These are phyloP conservation scores for Pseudogymnoascus sp. DNA, from an alignment of 2,329 filamentous ascomycete genomes.

Conservation along the genomic window DNA sequence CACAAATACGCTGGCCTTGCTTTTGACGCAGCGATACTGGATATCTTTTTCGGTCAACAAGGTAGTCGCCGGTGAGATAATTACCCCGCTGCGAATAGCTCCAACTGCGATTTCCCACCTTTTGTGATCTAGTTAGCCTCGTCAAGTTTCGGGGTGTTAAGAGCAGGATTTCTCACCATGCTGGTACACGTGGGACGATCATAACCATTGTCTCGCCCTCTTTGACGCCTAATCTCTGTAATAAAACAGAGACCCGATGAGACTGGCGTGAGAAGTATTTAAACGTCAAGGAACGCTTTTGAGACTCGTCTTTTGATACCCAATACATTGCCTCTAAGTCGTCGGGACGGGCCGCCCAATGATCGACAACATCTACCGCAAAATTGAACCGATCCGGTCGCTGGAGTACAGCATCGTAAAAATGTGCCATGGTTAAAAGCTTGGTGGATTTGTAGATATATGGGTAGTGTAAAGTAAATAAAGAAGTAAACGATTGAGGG, in stretches of 20 bases:
- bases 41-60: constrained; percentile 34
- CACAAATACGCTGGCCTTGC: constrained; percentile 31
- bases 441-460: not conserved
- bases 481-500: not conserved
- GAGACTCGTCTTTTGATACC: constrained; percentile 30
- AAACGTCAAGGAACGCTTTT: constrained; percentile 28
- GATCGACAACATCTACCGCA: constrained; percentile 34
- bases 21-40: constrained; percentile 30
- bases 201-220: constrained; percentile 32
- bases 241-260: constrained; percentile 30
- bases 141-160: not conserved
- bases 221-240: constrained; percentile 27
- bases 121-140: constrained; percentile 12
- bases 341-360: constrained; percentile 30
- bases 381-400: constrained; percentile 31
- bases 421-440: not conserved
- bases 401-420: not conserved
- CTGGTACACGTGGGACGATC: constrained; percentile 31
- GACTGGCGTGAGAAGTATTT: constrained; percentile 32
- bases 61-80: constrained; percentile 34
- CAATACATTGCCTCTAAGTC: constrained; percentile 32
- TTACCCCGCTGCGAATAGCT: constrained; percentile 30
- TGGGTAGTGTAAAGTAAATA: not conserved
- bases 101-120: constrained; percentile 36
- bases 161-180: constrained; percentile 22